Conservation (phyloP, 306 rosid species). For the Lotus japonicus region DNA sequence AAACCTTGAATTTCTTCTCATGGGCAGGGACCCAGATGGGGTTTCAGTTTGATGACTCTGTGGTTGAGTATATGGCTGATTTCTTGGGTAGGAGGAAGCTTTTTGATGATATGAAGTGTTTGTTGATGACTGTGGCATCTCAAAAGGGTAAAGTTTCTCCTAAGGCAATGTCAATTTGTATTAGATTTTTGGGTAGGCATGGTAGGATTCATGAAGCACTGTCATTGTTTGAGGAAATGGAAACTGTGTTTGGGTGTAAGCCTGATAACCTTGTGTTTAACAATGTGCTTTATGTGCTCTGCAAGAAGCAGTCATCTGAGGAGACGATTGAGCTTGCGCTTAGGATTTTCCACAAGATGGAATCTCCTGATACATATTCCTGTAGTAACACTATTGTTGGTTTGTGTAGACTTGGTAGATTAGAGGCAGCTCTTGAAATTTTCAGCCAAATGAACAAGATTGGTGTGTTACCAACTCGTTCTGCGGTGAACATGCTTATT, state of each 20-base stretch:
- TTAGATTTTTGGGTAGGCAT: constrained; percentile 67
- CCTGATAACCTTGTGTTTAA: constrained; percentile 66
- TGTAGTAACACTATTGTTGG: constrained; percentile 67
- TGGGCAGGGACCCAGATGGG: constrained; percentile 63
- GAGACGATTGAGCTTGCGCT: constrained; percentile 54
- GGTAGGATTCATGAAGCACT: constrained; percentile 57
- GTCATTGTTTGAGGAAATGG: constrained; percentile 61
- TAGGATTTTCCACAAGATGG: constrained; percentile 40
- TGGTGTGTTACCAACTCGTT: constrained; percentile 56
- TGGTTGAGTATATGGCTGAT: constrained; percentile 69
- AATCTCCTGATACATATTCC: constrained; percentile 56
- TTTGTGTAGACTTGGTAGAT: constrained; percentile 54
- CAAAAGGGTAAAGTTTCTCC: constrained; percentile 41
- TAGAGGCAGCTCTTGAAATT: constrained; percentile 50
- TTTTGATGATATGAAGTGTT: constrained; percentile 67
- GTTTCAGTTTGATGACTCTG: constrained; percentile 46
- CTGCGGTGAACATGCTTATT: constrained; percentile 52
- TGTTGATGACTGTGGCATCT: constrained; percentile 41
- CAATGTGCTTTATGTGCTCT: constrained; percentile 64
- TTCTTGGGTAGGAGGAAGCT: constrained; percentile 72
- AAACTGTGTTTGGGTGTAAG: constrained; percentile 41
- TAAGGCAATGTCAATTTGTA: constrained; percentile 52
- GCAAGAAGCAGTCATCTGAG: constrained; percentile 55
- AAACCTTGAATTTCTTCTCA: constrained; percentile 54
- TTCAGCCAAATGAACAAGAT: constrained; percentile 44